Evolutionary conservation across 2,329 filamentous ascomycete species (phyloP).

Genomic region (Penicillium nordicum): DNA sequence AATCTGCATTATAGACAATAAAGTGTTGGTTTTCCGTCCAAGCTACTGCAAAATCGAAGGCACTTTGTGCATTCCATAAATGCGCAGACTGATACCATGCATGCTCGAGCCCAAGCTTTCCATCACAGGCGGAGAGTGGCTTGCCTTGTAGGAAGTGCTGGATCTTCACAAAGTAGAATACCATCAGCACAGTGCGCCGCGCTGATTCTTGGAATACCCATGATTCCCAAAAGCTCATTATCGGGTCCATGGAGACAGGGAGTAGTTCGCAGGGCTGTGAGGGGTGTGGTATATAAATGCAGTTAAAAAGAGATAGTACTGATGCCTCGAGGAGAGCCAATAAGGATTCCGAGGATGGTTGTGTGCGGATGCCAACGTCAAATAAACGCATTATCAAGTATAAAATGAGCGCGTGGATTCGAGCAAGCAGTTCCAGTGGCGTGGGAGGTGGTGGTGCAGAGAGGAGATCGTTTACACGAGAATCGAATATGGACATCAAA

Average conservation of each 20-base stretch:
- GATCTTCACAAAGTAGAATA: conserved; percentile 43
- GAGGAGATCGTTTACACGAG: conserved; percentile 46
- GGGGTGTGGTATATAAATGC: conserved; percentile 19
- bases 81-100: conserved; percentile 31
- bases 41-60: conserved; percentile 29
- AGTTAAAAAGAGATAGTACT: conserved; percentile 18
- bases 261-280: conserved; percentile 8
- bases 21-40: conserved; percentile 28
- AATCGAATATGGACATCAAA: conserved; percentile 50
- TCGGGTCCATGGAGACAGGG: conserved; percentile 39
- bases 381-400: conserved; percentile 53
- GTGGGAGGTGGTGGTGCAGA: conserved; percentile 26
- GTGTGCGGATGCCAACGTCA: conserved; percentile 44
- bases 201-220: conserved; percentile 56
- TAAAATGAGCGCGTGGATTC: conserved; percentile 49
- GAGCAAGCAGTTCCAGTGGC: conserved; percentile 38
- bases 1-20: conserved; percentile 26
- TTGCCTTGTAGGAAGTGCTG: conserved; percentile 21
- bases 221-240: conserved; percentile 48
- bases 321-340: conserved; percentile 26
- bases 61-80: conserved; percentile 27
- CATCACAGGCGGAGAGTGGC: conserved; percentile 21
- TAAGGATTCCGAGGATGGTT: conserved; percentile 39
- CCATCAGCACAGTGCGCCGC: conserved; percentile 51
- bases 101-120: conserved; percentile 25